Evolutionary conservation across 2,329 filamentous ascomycete genomes (phyloP).

Genomic region (Scopulariopsis brevicaulis): DNA sequence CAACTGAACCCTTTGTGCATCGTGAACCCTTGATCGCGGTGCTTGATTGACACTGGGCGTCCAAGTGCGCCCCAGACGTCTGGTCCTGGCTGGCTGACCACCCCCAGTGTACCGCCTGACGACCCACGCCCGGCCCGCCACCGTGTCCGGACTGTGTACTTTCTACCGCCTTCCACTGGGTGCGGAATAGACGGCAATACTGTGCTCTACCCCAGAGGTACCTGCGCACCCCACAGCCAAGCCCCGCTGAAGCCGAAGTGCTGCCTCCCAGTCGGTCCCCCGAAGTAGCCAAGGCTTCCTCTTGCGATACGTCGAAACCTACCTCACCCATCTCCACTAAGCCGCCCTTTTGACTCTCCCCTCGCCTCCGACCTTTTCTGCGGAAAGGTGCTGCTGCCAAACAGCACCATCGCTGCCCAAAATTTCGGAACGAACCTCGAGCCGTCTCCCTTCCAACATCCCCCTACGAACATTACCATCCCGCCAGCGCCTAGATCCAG

Average conservation of each 20-base stretch:
- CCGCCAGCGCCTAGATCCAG: neutral
- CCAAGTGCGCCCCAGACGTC: neutral
- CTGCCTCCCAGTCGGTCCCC: neutral
- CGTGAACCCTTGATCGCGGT: neutral
- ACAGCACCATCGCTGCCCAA: slow-evolving; percentile 70
- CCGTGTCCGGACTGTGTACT: neutral
- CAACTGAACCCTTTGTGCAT: neutral
- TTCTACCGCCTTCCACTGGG: neutral
- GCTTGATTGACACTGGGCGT: neutral
- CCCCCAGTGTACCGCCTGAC: neutral
- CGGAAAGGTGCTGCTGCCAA: slow-evolving; percentile 59
- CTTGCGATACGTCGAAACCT: neutral
- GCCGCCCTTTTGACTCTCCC: neutral
- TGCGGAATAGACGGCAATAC: neutral
- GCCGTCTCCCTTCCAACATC: slow-evolving; percentile 71
- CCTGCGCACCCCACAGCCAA: neutral
- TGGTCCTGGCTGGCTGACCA: neutral
- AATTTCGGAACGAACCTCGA: slow-evolving; percentile 66
- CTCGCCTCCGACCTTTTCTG: slow-evolving; percentile 17
- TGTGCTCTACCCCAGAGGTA: neutral
- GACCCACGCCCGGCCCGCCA: neutral
- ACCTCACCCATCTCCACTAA: neutral
- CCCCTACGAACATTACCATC: slow-evolving; percentile 65
- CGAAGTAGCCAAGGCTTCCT: neutral
- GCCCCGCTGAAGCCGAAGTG: neutral